Evolutionary conservation across 257 asterid genomes (phyloP).

Genomic region (Jaltomata sinuosa): DNA sequence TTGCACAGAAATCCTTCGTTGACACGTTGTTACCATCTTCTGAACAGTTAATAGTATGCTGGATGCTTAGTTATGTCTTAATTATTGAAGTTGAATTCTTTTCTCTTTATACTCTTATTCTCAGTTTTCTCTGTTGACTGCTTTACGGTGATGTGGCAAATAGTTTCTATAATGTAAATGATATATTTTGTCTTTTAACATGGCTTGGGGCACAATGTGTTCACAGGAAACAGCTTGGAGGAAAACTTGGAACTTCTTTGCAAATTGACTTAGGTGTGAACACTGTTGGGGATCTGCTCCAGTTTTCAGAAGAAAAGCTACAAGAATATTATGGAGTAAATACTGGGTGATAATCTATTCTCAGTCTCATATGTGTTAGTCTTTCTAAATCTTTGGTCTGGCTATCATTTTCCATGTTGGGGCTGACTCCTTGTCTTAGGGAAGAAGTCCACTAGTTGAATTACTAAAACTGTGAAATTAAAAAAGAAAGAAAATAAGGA

Average conservation of each 20-base stretch:
- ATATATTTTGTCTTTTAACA: background rate
- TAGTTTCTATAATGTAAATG: background rate
- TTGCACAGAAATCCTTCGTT: background rate
- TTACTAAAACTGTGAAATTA: background rate
- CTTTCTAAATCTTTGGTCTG: background rate
- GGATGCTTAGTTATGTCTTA: background rate
- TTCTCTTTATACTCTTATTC: background rate
- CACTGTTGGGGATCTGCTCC: conserved; percentile 87
- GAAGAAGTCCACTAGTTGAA: background rate
- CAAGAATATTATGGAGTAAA: conserved; percentile 79
- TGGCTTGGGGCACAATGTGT: conserved; percentile 1
- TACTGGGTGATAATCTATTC: conserved; percentile 62
- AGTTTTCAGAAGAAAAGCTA: conserved; percentile 74
- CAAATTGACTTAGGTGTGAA: conserved; percentile 67
- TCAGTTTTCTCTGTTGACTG: background rate
- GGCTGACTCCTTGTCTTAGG: background rate
- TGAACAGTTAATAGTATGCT: background rate
- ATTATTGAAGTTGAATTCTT: background rate
- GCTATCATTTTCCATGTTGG: background rate
- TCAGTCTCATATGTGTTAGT: background rate
- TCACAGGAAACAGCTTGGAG: conserved; percentile 96
- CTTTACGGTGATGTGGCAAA: background rate
- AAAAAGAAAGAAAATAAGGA: background rate
- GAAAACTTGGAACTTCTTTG: conserved; percentile 88
- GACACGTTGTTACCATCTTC: background rate